Base-by-base conservation (phyloP, 306 rosid genomes). In the Phaseolus lunatus region DNA sequence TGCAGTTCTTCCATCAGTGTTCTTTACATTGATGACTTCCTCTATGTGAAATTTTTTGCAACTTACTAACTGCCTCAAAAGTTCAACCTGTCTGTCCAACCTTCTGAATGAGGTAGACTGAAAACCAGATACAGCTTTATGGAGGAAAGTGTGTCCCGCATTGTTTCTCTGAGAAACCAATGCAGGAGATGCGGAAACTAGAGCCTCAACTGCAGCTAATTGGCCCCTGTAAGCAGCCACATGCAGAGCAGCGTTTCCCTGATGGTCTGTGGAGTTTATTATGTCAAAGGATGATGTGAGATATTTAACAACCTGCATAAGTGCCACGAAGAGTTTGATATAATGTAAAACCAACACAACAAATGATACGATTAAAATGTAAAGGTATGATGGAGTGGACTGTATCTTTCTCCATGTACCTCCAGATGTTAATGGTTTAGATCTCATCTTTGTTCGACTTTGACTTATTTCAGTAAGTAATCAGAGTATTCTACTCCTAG, bases 171-270 rank as follows among this genome's bases (percentile, higher is more conserved):
- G 41, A 73, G 79, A 59, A 66, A 88, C 83, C 62, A 90, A 83
- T 3, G 86, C 58, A 37, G 91, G 89, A 65, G 80, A 79, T 11
- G 89, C 79, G 3, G 88, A 82, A 79, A 93, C 73, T 56, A 90
- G 89, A 70, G 88, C 89, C 82, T 93, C 94, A 63, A 87, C 92
- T 27, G 91, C 86, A 12, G 90, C 79, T 75, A 90, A 47, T 56
- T 89, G 94, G n/a, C 98, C 98, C 53, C 91, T 84, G 61, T 83
- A 69, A 19, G 96, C 91, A 53, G 96, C 96, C 37, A 85, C 88
- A 80, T 90, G 96, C 72, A 93, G 73, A 23, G 93, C 91, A 65
- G 93, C 86, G 84, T 90, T 88, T 49, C 96, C 96, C 15, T 86
- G 90, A 79, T 84, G 88, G 65, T 90, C 96, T 47, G 84, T 81